These are phyloP conservation scores for Penicillium dipodomyicola DNA, from an alignment of 495 filamentous ascomycete species.

Conservation along the genomic window DNA sequence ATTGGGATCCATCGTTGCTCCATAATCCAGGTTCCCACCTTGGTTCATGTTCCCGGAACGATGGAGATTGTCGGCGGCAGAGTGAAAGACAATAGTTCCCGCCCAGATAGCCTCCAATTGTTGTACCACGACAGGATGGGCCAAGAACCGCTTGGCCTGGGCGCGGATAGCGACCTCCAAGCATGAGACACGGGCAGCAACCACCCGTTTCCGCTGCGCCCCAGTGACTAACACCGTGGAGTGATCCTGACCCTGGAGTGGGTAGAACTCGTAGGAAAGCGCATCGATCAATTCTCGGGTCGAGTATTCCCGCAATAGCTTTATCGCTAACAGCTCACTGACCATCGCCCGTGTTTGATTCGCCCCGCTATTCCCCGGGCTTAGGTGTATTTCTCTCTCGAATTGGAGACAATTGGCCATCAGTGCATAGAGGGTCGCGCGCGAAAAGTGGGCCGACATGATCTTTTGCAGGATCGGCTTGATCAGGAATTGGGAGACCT, in stretches of 20 bases:
- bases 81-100: constrained; percentile 89
- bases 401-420: constrained; percentile 95
- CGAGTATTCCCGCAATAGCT: constrained; percentile 81
- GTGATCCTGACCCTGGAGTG: constrained; percentile 73
- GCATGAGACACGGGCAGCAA: constrained; percentile 75
- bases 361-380: constrained; percentile 78
- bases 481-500: constrained; percentile 91
- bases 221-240: constrained; percentile 35
- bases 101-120: constrained; percentile 96
- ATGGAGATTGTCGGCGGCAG: constrained; percentile 77
- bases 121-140: constrained; percentile 85
- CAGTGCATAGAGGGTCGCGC: constrained; percentile 82
- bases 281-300: constrained; percentile 88
- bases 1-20: constrained; percentile 19
- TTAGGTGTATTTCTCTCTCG: constrained; percentile 74
- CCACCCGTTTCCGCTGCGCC: constrained; percentile 37
- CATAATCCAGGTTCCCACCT: constrained; percentile 30
- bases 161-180: constrained; percentile 89
- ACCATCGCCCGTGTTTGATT: constrained; percentile 80
- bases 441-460: constrained; percentile 71
- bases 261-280: constrained; percentile 90
- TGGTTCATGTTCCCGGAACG: constrained; percentile 38
- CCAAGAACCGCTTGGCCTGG: constrained; percentile 82
- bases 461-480: constrained; percentile 89
- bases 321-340: constrained; percentile 88